These are phyloP conservation scores for Fusarium illudens DNA, from an alignment of 2,329 filamentous ascomycete species.

Conservation along the genomic window DNA sequence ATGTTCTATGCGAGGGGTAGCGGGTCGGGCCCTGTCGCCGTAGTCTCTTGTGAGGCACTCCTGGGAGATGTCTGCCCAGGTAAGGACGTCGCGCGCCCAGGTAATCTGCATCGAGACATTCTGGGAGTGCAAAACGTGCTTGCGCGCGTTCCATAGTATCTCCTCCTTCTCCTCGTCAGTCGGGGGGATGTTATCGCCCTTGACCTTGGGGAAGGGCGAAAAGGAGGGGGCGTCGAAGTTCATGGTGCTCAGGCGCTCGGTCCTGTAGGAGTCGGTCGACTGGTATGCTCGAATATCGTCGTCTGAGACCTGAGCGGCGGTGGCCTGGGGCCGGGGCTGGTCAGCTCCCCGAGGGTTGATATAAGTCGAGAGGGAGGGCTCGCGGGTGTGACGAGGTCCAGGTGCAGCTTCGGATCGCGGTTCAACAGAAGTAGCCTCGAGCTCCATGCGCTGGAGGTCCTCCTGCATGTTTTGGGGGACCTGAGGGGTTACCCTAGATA, in stretches of 20 bases:
- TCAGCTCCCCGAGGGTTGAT: slow-evolving; percentile 44
- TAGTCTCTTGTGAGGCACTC: slow-evolving; percentile 77
- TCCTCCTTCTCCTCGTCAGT: slow-evolving; percentile 95
- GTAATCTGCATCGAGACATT: slow-evolving; percentile 96
- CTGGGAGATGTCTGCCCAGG: slow-evolving; percentile 84
- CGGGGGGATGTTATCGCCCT: slow-evolving; percentile 87
- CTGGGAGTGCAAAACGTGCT: slow-evolving; percentile 88
- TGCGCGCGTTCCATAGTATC: slow-evolving; percentile 83
- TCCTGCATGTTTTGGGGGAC: slow-evolving; percentile 97
- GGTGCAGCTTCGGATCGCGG: slow-evolving; percentile 46
- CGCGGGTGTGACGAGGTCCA: slow-evolving; percentile 51
- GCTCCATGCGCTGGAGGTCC: slow-evolving; percentile 89
- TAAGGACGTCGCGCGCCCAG: slow-evolving; percentile 93
- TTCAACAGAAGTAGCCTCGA: slow-evolving; percentile 69
- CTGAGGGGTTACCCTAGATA: slow-evolving; percentile 85
- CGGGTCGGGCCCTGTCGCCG: slow-evolving; percentile 64
- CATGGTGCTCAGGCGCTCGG: slow-evolving; percentile 52
- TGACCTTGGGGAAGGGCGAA: slow-evolving; percentile 89
- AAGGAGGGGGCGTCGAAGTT: slow-evolving; percentile 75
- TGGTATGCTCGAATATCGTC: slow-evolving; percentile 52
- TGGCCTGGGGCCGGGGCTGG: slow-evolving; percentile 44
- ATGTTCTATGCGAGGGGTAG: slow-evolving; percentile 87
- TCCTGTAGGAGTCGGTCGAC: slow-evolving; percentile 47
- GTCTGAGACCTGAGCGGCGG: slow-evolving; percentile 45
- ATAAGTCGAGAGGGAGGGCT: slow-evolving; percentile 55